Base-by-base conservation (phyloP, 1,284 basidiomycete species). In the Trichosporon ovoides region DNA sequence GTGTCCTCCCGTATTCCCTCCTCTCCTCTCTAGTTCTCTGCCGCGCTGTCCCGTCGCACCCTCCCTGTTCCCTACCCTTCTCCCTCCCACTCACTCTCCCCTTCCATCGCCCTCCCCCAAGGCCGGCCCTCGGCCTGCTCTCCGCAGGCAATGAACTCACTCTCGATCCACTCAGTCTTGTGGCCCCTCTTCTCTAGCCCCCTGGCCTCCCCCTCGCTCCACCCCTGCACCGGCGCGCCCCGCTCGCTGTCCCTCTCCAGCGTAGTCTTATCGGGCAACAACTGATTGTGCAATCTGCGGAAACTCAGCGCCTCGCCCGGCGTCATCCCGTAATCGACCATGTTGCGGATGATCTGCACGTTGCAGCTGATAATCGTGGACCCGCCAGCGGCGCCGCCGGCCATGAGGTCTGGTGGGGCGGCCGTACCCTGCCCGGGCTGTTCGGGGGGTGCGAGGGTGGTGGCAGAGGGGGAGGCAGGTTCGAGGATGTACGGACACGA, bases 331-430 rank as follows among this genome's bases (percentile, higher is more conserved):
- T 70, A 70, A 28, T 70, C 53, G 20, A 76, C 43, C 34, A 71
- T 58, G 58, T 71, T 71, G 4, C 71, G 59, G 16, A 62, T 35
- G n/a, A 38, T 62, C 59, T 76, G 73, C 3, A 66, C 56, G 36
- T 76, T 72, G 9, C 67, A 61, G 10, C 66, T 67, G 56, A 74
- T 74, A 58, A 77, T 77, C 9, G 74, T 71, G 35, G 66, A 67
- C 6, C 75, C 74, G 22, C 74, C 72, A 9, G 72, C 72, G 24
- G 66, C 67, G 1, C 72, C 73, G n/a, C 73, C 71, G 2, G 69
- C 66, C 7, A 69, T 43, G 7, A 70, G 43, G 1, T 48, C 43
- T 2, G 22, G 43, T 9, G n/a, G n/a, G n/a, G n/a, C n/a, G n/a
- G n/a, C n/a, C n/a, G n/a, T n/a, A n/a, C n/a, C n/a, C n/a, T n/a